These are phyloP conservation scores for Colletotrichum australisinense DNA, from an alignment of 2,329 filamentous ascomycete species.

Conservation along the genomic window DNA sequence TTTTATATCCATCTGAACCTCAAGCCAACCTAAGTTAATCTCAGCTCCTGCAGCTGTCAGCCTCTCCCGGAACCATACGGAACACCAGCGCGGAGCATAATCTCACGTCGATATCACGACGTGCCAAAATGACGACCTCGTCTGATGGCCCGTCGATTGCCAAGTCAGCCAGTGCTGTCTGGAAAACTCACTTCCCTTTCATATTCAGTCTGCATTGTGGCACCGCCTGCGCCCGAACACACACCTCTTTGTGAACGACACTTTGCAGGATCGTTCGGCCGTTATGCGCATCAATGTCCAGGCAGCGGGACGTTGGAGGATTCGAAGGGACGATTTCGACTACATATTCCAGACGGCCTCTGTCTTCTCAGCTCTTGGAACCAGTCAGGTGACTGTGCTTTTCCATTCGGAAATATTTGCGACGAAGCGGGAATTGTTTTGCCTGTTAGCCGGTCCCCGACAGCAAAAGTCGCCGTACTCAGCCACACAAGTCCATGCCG, in stretches of 20 bases:
- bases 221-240: slow-evolving; percentile 4
- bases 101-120: neutral
- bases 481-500: neutral
- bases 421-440: neutral
- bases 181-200: neutral
- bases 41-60: slow-evolving; percentile 28
- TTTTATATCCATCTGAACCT: slow-evolving; percentile 27
- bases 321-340: neutral
- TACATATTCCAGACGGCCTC: neutral
- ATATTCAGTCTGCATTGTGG: neutral
- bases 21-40: neutral
- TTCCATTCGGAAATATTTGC: slow-evolving; percentile 14
- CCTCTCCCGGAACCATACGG: slow-evolving; percentile 9
- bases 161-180: neutral
- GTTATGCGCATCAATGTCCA: slow-evolving; percentile 8
- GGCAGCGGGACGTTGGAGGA: slow-evolving; percentile 1
- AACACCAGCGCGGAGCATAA: neutral
- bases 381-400: slow-evolving; percentile 1
- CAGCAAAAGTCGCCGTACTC: slow-evolving; percentile 6
- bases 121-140: neutral
- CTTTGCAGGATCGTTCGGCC: neutral
- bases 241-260: neutral
- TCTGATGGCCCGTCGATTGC: neutral
- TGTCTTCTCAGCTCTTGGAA: neutral
- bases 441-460: neutral